Conservation (phyloP, 2,329 filamentous ascomycete genomes). For the Penicillium freii region DNA sequence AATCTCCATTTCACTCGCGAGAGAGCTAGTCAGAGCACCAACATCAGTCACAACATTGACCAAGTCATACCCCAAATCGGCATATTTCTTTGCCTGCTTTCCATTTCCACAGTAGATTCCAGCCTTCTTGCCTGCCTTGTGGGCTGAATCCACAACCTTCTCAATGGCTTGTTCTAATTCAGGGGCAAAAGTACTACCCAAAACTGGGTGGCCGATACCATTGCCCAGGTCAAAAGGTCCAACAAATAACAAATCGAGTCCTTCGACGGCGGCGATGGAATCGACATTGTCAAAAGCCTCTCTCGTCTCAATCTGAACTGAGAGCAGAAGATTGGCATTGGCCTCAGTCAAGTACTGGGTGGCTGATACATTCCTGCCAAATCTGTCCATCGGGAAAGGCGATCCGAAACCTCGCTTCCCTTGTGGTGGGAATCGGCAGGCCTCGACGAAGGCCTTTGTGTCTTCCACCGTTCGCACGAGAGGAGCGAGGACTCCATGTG, state of each 20-base stretch:
- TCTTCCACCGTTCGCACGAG: neutral
- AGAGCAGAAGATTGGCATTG: neutral
- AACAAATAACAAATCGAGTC: neutral
- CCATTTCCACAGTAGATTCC: neutral
- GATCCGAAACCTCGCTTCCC: neutral
- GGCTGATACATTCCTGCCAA: neutral
- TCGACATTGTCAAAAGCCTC: neutral
- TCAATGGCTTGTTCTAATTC: neutral
- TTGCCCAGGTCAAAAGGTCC: neutral
- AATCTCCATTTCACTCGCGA: conserved; percentile 3
- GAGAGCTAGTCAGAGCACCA: neutral
- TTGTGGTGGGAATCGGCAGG: neutral
- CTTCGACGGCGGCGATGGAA: neutral
- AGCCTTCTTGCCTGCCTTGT: neutral
- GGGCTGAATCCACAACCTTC: neutral
- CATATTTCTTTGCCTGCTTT: neutral
- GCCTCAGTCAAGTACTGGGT: neutral
- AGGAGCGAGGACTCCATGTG: neutral
- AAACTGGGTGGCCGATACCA: neutral
- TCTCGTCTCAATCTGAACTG: neutral
- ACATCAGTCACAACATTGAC: neutral
- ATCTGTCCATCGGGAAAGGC: neutral
- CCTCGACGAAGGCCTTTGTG: neutral
- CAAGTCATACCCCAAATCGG: neutral
- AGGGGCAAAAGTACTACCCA: neutral